Base-by-base conservation (phyloP, 176 grass and related monocot species). In the Eremochloa ophiuroides region DNA sequence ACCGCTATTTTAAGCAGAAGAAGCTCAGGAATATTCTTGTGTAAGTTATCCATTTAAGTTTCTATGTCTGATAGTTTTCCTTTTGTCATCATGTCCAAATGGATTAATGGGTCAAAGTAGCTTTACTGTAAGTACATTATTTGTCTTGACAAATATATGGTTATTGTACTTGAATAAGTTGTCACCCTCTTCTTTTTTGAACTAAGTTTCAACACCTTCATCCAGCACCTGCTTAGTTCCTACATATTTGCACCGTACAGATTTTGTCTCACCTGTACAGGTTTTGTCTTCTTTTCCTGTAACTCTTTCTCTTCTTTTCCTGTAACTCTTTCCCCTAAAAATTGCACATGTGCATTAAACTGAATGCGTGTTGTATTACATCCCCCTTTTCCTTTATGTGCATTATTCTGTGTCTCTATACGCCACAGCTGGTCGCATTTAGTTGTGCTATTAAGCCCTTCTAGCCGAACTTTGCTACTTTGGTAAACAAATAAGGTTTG, bases 1-100 rank as follows among this genome's bases (percentile, higher is more conserved):
- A 94, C 73, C 84, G 73, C 76, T 87, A 89, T 73, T 85, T 94
- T 46, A 94, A 89, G 87, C 77, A 73, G 26, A 91, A 77, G 82
- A 91, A 89, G 73, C 87, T 94, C 43, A 87, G 92, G 80, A 83
- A 80, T 87, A 89, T 91, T 71, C 89, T 94, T 40, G 66, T 89
- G 92, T 94, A 83, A 91, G 92, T 85, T 40, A 66, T 79, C 66
- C 51, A 10, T 40, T 60, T 13, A 85, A 85, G 8, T 18, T 76
- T 86, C 37, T 84, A 30, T 73, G 7, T 68, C 2, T 46, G 53
- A 51, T 30, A 29, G 63, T 8, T 69, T 20, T 40, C 15, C 17
- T 9, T 84, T 59, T 62, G 12, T 82, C 13, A 47, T 11, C 43
- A 43, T 53, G 43, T 58, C 41, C 65, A 28, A 76, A 58, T 72